Conservation (phyloP, 164 flowering plant genomes). For the Litsea cubeba region DNA sequence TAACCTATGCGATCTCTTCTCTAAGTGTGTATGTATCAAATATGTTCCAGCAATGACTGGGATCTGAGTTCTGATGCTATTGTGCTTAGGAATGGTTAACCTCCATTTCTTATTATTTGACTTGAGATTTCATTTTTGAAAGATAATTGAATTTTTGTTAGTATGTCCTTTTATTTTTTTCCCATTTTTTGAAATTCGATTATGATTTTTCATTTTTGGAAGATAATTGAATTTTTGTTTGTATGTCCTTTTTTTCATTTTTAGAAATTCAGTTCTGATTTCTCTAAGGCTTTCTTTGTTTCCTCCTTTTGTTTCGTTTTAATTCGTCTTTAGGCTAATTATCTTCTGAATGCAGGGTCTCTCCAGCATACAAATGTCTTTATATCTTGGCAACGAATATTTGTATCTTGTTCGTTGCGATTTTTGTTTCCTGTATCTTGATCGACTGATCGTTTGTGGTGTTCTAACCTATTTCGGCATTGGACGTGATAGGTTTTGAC, state of each 20-base stretch:
- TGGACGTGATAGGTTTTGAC: constrained; percentile 34
- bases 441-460: constrained; percentile 7
- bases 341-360: neutral
- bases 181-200: neutral
- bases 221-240: neutral
- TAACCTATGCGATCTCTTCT: no score
- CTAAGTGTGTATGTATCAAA: no score
- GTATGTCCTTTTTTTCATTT: neutral
- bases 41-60: no score
- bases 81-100: no score
- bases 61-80: no score
- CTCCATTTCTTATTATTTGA: no score
- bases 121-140: no score
- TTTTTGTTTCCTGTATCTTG: constrained; percentile 1
- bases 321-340: neutral
- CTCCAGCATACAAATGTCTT: constrained; percentile 12
- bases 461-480: constrained; percentile 8
- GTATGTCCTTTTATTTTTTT: neutral
- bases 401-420: neutral
- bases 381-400: constrained; percentile 4
- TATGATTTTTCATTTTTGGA: no score
- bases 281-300: no score
- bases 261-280: neutral
- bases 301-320: neutral
- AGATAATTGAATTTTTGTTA: neutral